phyloP scores from a whole-genome alignment of 169 alveolate species.

The Plasmodium gonderi region DNA sequence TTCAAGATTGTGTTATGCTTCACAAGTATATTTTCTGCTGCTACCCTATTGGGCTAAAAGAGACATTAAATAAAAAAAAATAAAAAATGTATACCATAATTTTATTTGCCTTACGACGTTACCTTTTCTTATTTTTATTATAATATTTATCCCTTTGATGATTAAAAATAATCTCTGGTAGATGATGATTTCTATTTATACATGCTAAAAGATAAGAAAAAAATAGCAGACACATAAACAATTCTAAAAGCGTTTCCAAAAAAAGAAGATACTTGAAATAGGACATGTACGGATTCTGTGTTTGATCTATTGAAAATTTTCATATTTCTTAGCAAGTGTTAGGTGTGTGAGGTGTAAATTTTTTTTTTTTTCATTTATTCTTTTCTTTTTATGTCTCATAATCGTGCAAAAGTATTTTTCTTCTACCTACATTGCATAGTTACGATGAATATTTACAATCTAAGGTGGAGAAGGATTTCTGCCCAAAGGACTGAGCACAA shows the following conservation, averaged over 20 bases:
- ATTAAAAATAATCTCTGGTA: not conserved
- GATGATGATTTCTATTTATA: not conserved
- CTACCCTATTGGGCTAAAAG: too few species aligned
- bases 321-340: not conserved
- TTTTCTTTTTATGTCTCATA: not conserved
- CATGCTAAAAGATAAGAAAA: not conserved
- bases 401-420: not conserved
- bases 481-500: not conserved
- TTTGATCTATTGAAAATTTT: not conserved
- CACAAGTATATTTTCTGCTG: too few species aligned
- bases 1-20: too few species aligned
- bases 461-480: not conserved
- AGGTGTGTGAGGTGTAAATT: too few species aligned
- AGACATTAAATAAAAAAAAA: too few species aligned
- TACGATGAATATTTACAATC: not conserved
- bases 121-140: too few species aligned
- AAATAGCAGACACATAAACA: not conserved
- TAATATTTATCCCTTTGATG: not conserved
- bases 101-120: too few species aligned
- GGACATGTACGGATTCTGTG: not conserved
- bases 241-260: not conserved
- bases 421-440: not conserved
- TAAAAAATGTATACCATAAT: too few species aligned
- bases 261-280: not conserved
- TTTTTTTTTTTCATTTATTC: not conserved